Percentiles rank a stretch among this genome's conserved stretches.
phyloP scores from a whole-genome alignment of 495 filamentous ascomycete species.

The Platismatia glauca region DNA sequence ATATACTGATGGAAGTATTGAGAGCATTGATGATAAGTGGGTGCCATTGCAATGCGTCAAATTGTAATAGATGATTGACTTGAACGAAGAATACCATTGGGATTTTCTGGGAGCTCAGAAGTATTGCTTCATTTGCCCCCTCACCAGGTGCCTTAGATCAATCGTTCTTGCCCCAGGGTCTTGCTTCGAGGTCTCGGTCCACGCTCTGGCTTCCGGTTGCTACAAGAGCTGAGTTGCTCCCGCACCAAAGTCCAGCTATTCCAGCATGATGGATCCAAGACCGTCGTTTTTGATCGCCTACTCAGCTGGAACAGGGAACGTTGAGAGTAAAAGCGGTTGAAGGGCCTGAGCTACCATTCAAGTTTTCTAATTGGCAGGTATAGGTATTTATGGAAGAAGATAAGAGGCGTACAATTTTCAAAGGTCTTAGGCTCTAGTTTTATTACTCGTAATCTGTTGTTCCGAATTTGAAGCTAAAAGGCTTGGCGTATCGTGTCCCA shows the following conservation, averaged over 20 bases:
- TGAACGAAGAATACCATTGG: background rate
- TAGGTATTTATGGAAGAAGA: too few species aligned
- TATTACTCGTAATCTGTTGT: too few species aligned
- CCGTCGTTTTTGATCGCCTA: background rate
- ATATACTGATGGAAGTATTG: constrained; percentile 37
- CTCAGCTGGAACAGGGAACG: background rate
- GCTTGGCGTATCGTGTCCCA: too few species aligned
- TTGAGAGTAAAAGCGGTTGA: too few species aligned
- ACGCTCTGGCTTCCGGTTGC: background rate
- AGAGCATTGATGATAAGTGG: constrained; percentile 56
- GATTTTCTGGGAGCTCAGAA: too few species aligned
- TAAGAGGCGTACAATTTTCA: background rate
- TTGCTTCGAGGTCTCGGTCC: background rate
- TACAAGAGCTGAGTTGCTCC: background rate
- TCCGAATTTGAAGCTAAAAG: too few species aligned
- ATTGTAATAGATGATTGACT: background rate
- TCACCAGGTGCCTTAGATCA: background rate
- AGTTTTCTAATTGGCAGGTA: too few species aligned
- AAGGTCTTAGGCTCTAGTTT: too few species aligned
- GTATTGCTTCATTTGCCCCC: too few species aligned
- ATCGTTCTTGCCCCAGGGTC: too few species aligned
- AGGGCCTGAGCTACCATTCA: background rate
- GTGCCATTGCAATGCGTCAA: constrained; percentile 10
- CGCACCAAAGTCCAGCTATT: background rate
- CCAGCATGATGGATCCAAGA: background rate